Evolutionary conservation across 352 stramenopile species (phyloP).

Genomic region (Globisporangium irregulare): DNA sequence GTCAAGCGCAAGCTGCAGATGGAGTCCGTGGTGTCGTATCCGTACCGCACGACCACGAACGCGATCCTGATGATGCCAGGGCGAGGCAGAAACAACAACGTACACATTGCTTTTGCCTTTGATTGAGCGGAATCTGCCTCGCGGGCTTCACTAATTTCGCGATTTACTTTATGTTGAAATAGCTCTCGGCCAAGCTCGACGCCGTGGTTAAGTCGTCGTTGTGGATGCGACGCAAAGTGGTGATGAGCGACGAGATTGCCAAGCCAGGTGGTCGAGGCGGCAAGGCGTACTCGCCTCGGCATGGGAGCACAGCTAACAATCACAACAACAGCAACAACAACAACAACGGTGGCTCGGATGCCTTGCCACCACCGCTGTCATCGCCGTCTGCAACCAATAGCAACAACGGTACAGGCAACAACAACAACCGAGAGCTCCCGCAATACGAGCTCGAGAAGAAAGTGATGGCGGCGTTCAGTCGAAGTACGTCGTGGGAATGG

Average conservation of each 20-base stretch:
- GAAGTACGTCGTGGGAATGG: constrained; percentile 32
- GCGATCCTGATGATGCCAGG: constrained; percentile 15
- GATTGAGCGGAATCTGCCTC: background rate
- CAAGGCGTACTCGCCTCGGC: constrained; percentile 18
- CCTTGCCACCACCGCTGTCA: background rate
- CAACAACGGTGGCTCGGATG: background rate
- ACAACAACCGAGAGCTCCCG: constrained; percentile 13
- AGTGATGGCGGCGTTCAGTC: constrained; percentile 52
- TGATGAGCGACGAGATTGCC: constrained; percentile 38
- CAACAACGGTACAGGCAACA: constrained; percentile 9
- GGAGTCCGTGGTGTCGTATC: constrained; percentile 9
- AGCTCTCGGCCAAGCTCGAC: constrained; percentile 62
- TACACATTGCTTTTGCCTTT: background rate
- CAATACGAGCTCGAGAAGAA: constrained; percentile 29
- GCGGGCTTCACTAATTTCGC: background rate
- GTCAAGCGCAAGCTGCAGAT: constrained; percentile 22
- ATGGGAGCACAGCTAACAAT: constrained; percentile 4
- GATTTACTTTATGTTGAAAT: background rate
- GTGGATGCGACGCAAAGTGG: constrained; percentile 56
- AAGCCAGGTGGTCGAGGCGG: constrained; percentile 22
- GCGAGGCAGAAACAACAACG: constrained; percentile 27
- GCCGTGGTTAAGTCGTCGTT: constrained; percentile 50
- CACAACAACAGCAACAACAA: background rate
- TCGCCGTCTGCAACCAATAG: background rate
- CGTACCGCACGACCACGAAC: constrained; percentile 9